phyloP scores from a whole-genome alignment of 768 basidiomycete species.

The Suillus alpinus region DNA sequence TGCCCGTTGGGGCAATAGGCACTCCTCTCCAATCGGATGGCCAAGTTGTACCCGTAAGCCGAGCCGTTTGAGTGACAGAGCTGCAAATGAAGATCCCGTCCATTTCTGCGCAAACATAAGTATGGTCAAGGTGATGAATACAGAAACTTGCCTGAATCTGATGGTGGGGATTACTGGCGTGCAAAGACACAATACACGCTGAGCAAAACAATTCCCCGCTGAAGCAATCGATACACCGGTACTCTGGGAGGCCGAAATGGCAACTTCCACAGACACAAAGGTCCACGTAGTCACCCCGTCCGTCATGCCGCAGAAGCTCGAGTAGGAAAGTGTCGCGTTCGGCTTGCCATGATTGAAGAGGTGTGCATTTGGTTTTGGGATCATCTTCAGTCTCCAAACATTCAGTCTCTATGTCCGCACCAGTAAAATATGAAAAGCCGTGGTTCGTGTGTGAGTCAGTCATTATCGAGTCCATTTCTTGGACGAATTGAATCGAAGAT shows the following conservation, averaged over 20 bases:
- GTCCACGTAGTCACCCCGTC: background rate
- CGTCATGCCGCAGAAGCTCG: conserved; percentile 16
- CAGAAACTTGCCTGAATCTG: background rate
- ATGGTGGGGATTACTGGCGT: conserved; percentile 1
- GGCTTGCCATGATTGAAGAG: conserved; percentile 7
- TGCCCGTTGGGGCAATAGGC: conserved; percentile 5
- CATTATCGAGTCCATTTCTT: background rate
- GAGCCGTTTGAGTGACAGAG: conserved; percentile 12
- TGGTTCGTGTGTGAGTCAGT: background rate
- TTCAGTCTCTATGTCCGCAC: background rate
- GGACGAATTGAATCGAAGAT: background rate
- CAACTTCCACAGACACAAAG: background rate
- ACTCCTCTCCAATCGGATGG: conserved; percentile 13
- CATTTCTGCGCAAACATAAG: conserved; percentile 10
- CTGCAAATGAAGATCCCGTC: conserved; percentile 17
- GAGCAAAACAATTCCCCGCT: conserved; percentile 1
- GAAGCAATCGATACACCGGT: conserved; percentile 16
- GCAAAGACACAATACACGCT: background rate
- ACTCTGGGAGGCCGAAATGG: background rate
- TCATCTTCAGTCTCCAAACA: background rate
- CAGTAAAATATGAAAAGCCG: background rate
- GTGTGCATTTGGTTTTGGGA: background rate
- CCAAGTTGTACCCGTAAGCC: conserved; percentile 23
- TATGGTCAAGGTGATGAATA: background rate
- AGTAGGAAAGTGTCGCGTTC: conserved; percentile 7